A percentile compares a stretch with the other conserved stretches of the same genome.
phyloP scores from a whole-genome alignment of 495 filamentous ascomycete genomes.

The Physcia stellaris region DNA sequence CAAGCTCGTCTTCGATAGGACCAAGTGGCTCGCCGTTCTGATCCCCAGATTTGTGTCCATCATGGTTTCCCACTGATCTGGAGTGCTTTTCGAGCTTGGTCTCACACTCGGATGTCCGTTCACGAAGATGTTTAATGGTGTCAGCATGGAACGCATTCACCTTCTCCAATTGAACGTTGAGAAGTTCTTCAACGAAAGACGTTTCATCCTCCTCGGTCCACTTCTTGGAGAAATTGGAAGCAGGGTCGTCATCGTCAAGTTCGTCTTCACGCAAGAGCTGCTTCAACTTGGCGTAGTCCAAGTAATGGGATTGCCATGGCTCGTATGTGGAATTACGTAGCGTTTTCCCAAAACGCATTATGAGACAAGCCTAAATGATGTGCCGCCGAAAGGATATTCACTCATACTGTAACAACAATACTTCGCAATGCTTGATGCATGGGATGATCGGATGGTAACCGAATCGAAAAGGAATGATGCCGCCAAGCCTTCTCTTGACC shows the following conservation, averaged over 20 bases:
- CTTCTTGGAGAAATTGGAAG: too few relatives aligned
- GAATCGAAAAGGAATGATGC: too few relatives aligned
- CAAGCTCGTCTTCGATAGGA: constrained; percentile 64
- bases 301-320: constrained; percentile 87
- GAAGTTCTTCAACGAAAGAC: constrained; percentile 81
- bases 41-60: too few relatives aligned
- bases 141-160: constrained; percentile 78
- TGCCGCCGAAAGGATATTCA: too few relatives aligned
- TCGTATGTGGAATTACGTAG: constrained; percentile 64
- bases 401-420: too few relatives aligned
- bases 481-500: too few relatives aligned
- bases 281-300: constrained; percentile 91
- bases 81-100: constrained; percentile 34
- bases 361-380: too few relatives aligned
- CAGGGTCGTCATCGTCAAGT: constrained; percentile 33
- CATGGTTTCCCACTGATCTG: too few relatives aligned
- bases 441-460: too few relatives aligned
- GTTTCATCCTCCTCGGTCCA: constrained; percentile 98
- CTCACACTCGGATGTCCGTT: constrained; percentile 47
- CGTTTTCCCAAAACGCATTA: constrained; percentile 87
- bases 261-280: constrained; percentile 65
- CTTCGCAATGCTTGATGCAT: too few relatives aligned
- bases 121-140: constrained; percentile 55
- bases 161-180: constrained; percentile 92
- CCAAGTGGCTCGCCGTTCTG: constrained; percentile 42